Evolutionary conservation across 139 green algal species (phyloP).

Genomic region (Zygnema cylindricum): DNA sequence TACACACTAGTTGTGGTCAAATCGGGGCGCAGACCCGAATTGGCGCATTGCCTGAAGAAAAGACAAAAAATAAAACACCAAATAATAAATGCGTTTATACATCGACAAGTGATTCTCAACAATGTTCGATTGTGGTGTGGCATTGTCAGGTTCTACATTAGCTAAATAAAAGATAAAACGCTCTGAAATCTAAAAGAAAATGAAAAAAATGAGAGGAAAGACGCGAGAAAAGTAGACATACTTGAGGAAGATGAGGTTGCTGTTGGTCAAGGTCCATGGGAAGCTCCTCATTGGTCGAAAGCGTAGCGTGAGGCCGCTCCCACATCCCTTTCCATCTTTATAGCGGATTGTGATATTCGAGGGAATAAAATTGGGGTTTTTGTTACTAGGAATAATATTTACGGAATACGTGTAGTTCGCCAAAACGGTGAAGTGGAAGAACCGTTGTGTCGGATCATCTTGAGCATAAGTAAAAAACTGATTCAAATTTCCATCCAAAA

Average conservation of each 20-base stretch:
- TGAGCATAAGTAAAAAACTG: background rate
- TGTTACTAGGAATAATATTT: background rate
- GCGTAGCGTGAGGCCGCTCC: slow-evolving; percentile 2
- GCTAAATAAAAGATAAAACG: too few species aligned
- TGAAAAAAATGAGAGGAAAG: too few species aligned
- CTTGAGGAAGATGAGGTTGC: background rate
- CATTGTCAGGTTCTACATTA: too few species aligned
- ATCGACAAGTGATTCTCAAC: too few species aligned
- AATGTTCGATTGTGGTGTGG: too few species aligned
- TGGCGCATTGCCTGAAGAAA: too few species aligned
- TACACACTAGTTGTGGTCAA: too few species aligned
- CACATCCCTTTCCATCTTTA: slow-evolving; percentile 15
- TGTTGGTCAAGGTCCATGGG: background rate
- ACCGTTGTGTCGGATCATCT: background rate
- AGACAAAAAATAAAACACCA: too few species aligned
- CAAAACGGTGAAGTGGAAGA: slow-evolving; percentile 14
- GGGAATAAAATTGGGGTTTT: background rate
- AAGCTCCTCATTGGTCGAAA: background rate
- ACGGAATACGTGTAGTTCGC: background rate
- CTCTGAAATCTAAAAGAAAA: too few species aligned
- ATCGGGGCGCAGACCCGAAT: too few species aligned
- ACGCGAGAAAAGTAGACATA: background rate
- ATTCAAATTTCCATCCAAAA: slow-evolving; percentile 14
- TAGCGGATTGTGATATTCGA: background rate
- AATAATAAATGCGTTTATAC: too few species aligned